phyloP scores from a whole-genome alignment of 129 eudicot genomes.

The Centaurea solstitialis region DNA sequence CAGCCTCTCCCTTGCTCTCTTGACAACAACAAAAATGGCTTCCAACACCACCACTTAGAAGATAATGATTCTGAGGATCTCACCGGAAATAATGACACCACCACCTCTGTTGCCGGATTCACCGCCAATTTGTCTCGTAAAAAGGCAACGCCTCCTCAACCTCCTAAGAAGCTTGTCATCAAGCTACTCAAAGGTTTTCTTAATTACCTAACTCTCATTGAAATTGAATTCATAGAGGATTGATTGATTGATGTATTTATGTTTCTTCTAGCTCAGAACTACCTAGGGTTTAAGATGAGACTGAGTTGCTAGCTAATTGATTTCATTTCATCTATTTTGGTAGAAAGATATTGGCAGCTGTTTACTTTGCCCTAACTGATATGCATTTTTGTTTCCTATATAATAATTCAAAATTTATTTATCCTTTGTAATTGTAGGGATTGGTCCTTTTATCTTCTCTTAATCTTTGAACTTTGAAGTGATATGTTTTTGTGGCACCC shows the following conservation, averaged over 20 bases:
- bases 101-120: slow-evolving; percentile 35
- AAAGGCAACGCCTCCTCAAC: slow-evolving; percentile 85
- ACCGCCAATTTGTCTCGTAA: slow-evolving; percentile 67
- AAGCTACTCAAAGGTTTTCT: slow-evolving; percentile 79
- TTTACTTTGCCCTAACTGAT: background rate
- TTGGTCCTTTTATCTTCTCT: background rate
- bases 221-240: background rate
- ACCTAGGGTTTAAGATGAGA: background rate
- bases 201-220: background rate
- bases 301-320: background rate
- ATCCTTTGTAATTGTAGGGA: background rate
- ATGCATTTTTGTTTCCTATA: background rate
- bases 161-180: slow-evolving; percentile 76
- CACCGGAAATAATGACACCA: slow-evolving; percentile 18
- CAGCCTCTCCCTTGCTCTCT: slow-evolving; percentile 52
- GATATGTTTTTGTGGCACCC: background rate
- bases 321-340: background rate
- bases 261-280: background rate
- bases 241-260: background rate
- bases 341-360: background rate
- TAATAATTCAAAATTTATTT: background rate
- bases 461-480: background rate
- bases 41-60: background rate
- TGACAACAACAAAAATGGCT: slow-evolving; percentile 37
- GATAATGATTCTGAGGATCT: slow-evolving; percentile 24